Evolutionary conservation across 164 flowering plant species (phyloP), one percentile per base, ranked within the genome.

Genomic region (Buxus sempervirens): DNA sequence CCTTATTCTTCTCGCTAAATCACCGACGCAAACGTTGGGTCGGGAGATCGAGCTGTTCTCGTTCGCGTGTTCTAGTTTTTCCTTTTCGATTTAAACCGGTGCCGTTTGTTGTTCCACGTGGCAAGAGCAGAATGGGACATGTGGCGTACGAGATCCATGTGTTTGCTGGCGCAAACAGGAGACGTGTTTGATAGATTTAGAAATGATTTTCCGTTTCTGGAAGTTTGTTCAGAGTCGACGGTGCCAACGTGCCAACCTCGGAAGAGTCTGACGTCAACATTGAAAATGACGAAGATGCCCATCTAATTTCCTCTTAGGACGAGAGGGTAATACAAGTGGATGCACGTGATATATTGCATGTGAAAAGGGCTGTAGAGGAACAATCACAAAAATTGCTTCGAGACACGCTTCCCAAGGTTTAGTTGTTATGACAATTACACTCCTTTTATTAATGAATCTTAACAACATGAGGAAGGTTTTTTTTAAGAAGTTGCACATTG

Each of bases 1-100:
- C 77, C 77, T 57, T 56, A 55, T 27, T 23, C 66, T 55, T 48
- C 21, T 18, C 20, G 16, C 18, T 20, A 23, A 60, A 32, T 60
- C 32, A 32, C 60, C 54, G 20, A 21, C 53, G 51, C 20, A 41
- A 32, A n/a, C 55, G 51, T n/a, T 0, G 72, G 53, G 64, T 48
- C 58, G 21, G 55, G 12, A 21, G 49, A 1, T 22, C 4, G 65
- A 27, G 59, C 15, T 60, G 64, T 51, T 48, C 21, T 22, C 41
- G 61, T 20, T 36, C 60, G 58, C 18, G 63, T 58, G 27, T 22
- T 58, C 54, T 19, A 19, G 9, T 20, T 22, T 4, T 3, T 32
- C 7, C 7, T 32, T 32, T 32, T 32, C 38, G 38, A 32, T 32
- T 32, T 32, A 32, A 32, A 32, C 38, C 3, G 7, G 38, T 32